Percentiles rank a stretch among this genome's conserved stretches.
These are phyloP conservation scores for Didymella keratinophila DNA, from an alignment of 2,329 filamentous ascomycete species.

Conservation along the genomic window DNA sequence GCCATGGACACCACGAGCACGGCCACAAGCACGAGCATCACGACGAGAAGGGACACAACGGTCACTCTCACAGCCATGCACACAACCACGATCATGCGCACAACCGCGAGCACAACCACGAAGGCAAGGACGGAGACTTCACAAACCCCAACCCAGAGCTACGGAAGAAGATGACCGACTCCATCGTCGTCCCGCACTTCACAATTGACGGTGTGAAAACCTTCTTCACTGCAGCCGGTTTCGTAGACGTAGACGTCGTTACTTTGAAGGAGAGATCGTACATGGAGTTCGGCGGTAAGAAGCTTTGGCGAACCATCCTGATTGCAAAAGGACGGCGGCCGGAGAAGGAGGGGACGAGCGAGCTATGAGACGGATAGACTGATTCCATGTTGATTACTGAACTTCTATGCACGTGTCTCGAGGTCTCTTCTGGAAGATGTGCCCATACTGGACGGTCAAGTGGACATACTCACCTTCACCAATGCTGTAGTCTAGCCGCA, in stretches of 20 bases:
- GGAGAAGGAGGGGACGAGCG: slow-evolving; percentile 32
- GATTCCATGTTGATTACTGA: background rate
- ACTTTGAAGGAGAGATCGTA: slow-evolving; percentile 61
- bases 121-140: slow-evolving; percentile 20
- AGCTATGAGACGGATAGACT: slow-evolving; percentile 23
- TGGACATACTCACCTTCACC: too few species aligned
- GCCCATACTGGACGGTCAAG: background rate
- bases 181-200: slow-evolving; percentile 73
- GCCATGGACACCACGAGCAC: slow-evolving; percentile 33
- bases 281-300: slow-evolving; percentile 51
- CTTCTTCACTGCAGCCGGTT: slow-evolving; percentile 71
- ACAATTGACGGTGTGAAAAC: slow-evolving; percentile 63
- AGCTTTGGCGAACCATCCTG: slow-evolving; percentile 57
- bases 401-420: too few species aligned
- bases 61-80: slow-evolving; percentile 1
- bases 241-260: slow-evolving; percentile 64
- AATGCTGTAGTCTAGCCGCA: too few species aligned
- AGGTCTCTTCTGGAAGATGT: background rate
- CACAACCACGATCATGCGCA: slow-evolving; percentile 15
- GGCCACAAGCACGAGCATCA: slow-evolving; percentile 24
- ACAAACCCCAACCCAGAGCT: slow-evolving; percentile 21
- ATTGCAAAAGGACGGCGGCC: slow-evolving; percentile 61
- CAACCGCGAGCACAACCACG: slow-evolving; percentile 11
- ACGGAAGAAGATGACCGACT: slow-evolving; percentile 53
- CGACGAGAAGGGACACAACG: background rate